These are phyloP conservation scores for Cenchrus americanus DNA, from an alignment of 176 grass and related monocot species.

Conservation along the genomic window DNA sequence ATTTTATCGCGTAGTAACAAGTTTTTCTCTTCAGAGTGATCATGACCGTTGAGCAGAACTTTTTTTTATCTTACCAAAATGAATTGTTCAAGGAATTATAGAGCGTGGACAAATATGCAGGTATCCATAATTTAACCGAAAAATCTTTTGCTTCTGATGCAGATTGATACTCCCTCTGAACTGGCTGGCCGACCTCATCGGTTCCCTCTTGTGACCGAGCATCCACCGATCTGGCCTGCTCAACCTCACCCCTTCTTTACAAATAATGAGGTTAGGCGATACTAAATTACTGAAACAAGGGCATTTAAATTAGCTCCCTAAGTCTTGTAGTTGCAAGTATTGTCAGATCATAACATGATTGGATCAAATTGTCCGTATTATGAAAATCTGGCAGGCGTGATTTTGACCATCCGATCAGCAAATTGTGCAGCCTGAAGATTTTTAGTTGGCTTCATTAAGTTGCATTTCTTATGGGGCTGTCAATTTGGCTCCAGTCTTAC, in stretches of 20 bases:
- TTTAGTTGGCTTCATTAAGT: conserved; percentile 21
- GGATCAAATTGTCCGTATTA: neutral
- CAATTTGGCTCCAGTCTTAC: conserved; percentile 36
- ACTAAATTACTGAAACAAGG: neutral
- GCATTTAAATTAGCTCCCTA: neutral
- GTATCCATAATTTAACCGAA: conserved; percentile 36
- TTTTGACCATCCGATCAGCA: conserved; percentile 4
- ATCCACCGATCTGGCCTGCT: conserved; percentile 60
- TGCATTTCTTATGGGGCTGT: conserved; percentile 16
- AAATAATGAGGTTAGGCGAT: conserved; percentile 63
- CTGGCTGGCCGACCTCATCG: conserved; percentile 28
- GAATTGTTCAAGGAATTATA: conserved; percentile 20
- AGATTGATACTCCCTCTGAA: conserved; percentile 62
- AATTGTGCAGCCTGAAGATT: neutral
- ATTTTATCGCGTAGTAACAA: conserved; percentile 34
- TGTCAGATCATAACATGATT: neutral
- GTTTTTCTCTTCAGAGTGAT: conserved; percentile 33
- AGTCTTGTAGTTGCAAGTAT: neutral
- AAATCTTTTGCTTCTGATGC: conserved; percentile 34
- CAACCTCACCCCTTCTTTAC: conserved; percentile 57
- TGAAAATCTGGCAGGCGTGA: neutral
- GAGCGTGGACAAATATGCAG: neutral
- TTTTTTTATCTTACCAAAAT: neutral
- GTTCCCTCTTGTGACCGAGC: conserved; percentile 42
- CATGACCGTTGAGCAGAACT: conserved; percentile 11